Evolutionary conservation across 805 yeast species (phyloP).

Genomic region (Tetrapisispora namnaoensis): DNA sequence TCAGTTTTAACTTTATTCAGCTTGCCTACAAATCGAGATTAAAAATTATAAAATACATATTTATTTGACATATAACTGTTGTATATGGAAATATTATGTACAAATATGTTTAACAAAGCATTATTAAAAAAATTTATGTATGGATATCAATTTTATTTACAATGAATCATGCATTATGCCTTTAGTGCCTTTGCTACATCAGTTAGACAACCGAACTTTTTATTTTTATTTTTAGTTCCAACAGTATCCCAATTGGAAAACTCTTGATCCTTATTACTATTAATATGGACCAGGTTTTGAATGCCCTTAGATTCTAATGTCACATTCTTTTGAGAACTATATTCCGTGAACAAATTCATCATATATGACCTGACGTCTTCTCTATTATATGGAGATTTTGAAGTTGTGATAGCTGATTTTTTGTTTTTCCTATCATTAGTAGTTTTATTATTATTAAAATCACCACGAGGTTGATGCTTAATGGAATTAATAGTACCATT

Average conservation of each 20-base stretch:
- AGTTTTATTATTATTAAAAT: constrained; percentile 2
- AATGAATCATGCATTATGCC: not conserved
- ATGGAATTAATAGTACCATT: not conserved
- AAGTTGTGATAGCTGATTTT: not conserved
- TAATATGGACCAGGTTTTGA: constrained; percentile 1
- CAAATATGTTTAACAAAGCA: too few species aligned
- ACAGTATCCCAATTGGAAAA: constrained; percentile 26
- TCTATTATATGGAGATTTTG: constrained; percentile 19
- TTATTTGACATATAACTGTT: too few species aligned
- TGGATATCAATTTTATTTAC: too few species aligned
- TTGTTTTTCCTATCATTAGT: not conserved
- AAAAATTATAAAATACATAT: too few species aligned
- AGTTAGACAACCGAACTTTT: constrained; percentile 22
- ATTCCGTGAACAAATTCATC: constrained; percentile 9
- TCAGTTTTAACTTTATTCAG: too few species aligned
- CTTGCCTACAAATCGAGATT: too few species aligned
- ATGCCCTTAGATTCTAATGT: constrained; percentile 6
- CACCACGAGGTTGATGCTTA: not conserved
- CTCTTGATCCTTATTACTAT: constrained; percentile 4
- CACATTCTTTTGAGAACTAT: constrained; percentile 4
- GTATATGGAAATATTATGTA: too few species aligned
- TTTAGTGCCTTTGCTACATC: constrained; percentile 21
- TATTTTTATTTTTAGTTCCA: constrained; percentile 16
- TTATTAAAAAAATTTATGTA: too few species aligned
- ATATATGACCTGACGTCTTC: constrained; percentile 20